Base-by-base conservation (phyloP, 2,329 filamentous ascomycete genomes). In the Monascus ruber region DNA sequence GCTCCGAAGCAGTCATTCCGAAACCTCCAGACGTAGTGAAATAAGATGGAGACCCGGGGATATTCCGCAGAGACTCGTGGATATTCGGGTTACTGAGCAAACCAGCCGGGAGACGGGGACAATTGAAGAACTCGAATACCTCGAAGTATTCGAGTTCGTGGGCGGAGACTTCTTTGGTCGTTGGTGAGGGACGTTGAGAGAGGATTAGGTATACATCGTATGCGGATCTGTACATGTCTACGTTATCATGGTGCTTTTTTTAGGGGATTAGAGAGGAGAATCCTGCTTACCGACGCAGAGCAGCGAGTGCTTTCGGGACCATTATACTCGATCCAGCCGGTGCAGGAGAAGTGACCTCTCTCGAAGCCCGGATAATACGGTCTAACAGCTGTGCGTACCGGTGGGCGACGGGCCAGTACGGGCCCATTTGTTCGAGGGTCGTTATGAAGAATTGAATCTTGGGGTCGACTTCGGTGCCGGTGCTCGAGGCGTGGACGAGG, bases 81-180 rank as follows among this genome's bases (percentile, higher is more conserved):
- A 29, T 29, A 10, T 6, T 6, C 6, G 28, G 28, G 28, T 6
- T 6, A 10, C 10, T 10, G 28, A 29, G 28, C 6, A 29, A 10
- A 10, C 6, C 42, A 35, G 62, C 60, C 0, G 71, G 71, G 29
- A 91, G 62, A 25, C 85, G 69, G 1, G 85, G 85, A 44, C 88
- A 77, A 54, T 93, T 93, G 70, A 93, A 93, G 54, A 89, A 91
- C 54, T 88, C 84, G 57, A 93, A 93, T 0, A 91, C 82, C 49
- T 93, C 85, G 5, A 91, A 66, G 55, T 89, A 89, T 58, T 91
- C 85, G 6, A 91, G 68, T 54, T 91, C 85, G 47, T 87, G 83
- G 2, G 81, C 74, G n/a, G 77, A 80, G 1, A 83, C 83, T n/a
- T 77, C 70, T 1, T 73, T 72, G 1, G 77, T 77, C 1, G 78